These are phyloP conservation scores for Omphalotus guepiniiformis DNA, from an alignment of 768 basidiomycete genomes.

Conservation along the genomic window DNA sequence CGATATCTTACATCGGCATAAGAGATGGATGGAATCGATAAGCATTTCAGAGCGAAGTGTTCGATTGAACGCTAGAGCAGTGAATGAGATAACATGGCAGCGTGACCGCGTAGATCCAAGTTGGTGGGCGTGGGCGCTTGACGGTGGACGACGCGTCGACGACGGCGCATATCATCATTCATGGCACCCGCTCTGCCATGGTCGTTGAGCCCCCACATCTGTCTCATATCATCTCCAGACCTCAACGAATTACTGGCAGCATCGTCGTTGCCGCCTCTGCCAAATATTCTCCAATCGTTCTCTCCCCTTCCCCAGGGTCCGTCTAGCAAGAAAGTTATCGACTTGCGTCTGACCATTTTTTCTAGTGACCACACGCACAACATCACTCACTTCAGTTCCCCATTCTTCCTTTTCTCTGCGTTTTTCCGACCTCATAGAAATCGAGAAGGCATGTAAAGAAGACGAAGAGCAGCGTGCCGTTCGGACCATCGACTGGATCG, in stretches of 20 bases:
- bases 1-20: too few relatives aligned
- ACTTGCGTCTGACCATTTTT: slow-evolving; percentile 7
- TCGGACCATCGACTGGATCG: slow-evolving; percentile 84
- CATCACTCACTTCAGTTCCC: slow-evolving; percentile 61
- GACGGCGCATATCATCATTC: background rate
- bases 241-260: slow-evolving; percentile 54
- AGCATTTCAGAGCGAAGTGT: too few relatives aligned
- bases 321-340: slow-evolving; percentile 11
- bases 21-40: too few relatives aligned
- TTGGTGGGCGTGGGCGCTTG: too few relatives aligned
- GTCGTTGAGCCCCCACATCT: slow-evolving; percentile 81
- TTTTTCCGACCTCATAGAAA: slow-evolving; percentile 71
- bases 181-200: slow-evolving; percentile 45
- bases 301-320: slow-evolving; percentile 79
- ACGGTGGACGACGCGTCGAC: too few relatives aligned
- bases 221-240: slow-evolving; percentile 68
- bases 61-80: too few relatives aligned
- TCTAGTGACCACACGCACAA: slow-evolving; percentile 77
- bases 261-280: slow-evolving; percentile 63
- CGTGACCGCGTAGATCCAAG: too few relatives aligned
- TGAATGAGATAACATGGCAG: too few relatives aligned
- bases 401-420: slow-evolving; percentile 72
- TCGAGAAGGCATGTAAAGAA: slow-evolving; percentile 72
- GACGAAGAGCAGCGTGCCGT: slow-evolving; percentile 76
- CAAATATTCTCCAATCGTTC: slow-evolving; percentile 77